Base-by-base conservation (phyloP, 148 eudicot species). In the Beta vulgaris region DNA sequence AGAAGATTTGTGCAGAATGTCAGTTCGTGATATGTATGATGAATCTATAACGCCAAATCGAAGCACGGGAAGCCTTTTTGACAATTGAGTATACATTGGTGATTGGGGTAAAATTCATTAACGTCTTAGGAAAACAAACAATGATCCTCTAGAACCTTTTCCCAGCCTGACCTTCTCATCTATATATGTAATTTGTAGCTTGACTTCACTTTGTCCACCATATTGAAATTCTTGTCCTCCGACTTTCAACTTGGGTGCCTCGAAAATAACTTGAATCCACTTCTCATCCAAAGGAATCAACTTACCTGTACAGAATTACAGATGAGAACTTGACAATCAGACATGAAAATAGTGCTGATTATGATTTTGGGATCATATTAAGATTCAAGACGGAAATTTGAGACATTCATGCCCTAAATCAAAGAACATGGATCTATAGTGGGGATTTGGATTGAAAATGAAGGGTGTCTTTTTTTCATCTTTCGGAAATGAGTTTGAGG, bases 151-250 rank as follows among this genome's bases (percentile, higher is more conserved):
- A 42, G 99, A 95, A 8, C 98, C 98, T 54, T 84, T 87, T 28
- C 99, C 99, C 62, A 95, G 76, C 78, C 99, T 88, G 59, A 95
- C 82, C 82, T 92, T 88, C 72, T 95, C 94, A 58, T 95, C 99
- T 0, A 95, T 69, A 82, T 95, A 95, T 43, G 93, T 95, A 64
- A 95, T 92, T 77, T 95, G 88, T 53, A 95, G 90, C 73, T 91
- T 89, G 61, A 95, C 99, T 77, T 92, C 98, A 75, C 99, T 95
- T 77, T 91, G 77, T 40, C 99, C 92, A 42, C 98, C 98, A 34
- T 92, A 95, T 61, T 76, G 85, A 61, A 90, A 95, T 64, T 90
- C 88, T 6, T 86, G 65, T 69, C 85, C 87, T 58, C 97, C 97
- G 13, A 95, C 82, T 68, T 85, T 92, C 4, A 92, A 83, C 74